A percentile compares a stretch with the other conserved stretches of the same genome.
These are phyloP conservation scores for Diplogelasinospora grovesii DNA, from an alignment of 495 filamentous ascomycete genomes.

Conservation along the genomic window DNA sequence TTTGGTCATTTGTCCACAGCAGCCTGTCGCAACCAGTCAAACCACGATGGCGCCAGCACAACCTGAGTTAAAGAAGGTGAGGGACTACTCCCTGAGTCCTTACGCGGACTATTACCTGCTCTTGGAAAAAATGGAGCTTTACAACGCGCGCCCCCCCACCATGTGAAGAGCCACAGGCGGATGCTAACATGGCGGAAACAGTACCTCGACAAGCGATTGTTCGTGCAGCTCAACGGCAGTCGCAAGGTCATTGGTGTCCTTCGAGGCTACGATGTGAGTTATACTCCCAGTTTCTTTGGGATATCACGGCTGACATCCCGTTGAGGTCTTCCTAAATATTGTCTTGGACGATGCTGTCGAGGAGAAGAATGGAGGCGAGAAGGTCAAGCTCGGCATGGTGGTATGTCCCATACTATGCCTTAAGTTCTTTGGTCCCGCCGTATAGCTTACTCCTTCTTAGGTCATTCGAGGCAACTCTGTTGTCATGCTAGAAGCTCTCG, in stretches of 20 bases:
- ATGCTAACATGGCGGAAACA: constrained; percentile 30
- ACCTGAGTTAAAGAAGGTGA: constrained; percentile 95
- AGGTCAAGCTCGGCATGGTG: constrained; percentile 85
- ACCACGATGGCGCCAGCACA: constrained; percentile 93
- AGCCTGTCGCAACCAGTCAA: too few relatives aligned
- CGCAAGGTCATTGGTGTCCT: constrained; percentile 94
- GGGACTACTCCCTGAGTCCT: constrained; percentile 8
- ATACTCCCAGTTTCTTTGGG: background rate
- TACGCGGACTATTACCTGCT: too few relatives aligned
- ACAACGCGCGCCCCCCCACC: constrained; percentile 5
- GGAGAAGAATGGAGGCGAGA: constrained; percentile 88
- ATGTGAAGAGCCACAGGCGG: too few relatives aligned
- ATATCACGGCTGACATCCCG: constrained; percentile 8
- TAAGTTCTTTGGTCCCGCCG: background rate
- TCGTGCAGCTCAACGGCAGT: constrained; percentile 95
- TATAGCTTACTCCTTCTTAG: constrained; percentile 21
- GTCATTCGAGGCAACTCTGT: constrained; percentile 90
- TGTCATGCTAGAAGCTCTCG: constrained; percentile 83
- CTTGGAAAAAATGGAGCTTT: too few relatives aligned
- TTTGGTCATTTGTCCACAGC: too few relatives aligned
- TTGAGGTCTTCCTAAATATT: constrained; percentile 99
- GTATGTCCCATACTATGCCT: constrained; percentile 45
- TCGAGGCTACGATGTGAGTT: constrained; percentile 85
- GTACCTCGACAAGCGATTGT: constrained; percentile 99
- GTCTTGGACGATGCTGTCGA: constrained; percentile 97